These are phyloP conservation scores for Dactylis glomerata DNA, from an alignment of 176 grass and related monocot species.

Conservation along the genomic window DNA sequence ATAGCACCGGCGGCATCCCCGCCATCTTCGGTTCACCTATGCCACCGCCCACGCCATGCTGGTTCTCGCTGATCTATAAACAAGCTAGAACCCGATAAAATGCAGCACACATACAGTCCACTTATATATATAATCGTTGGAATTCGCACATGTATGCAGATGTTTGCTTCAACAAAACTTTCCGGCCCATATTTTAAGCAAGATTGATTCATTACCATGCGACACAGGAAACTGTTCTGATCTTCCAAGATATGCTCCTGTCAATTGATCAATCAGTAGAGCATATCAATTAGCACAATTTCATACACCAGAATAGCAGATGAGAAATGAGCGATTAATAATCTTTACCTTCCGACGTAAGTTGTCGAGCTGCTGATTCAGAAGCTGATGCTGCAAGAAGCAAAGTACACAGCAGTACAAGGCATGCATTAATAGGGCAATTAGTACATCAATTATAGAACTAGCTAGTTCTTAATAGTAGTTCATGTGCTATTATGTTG, in stretches of 20 bases:
- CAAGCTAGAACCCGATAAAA: not conserved
- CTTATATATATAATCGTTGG: not conserved
- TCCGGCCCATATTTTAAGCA: not conserved
- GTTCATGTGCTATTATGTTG: not conserved
- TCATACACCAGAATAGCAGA: not conserved
- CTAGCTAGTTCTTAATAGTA: not conserved
- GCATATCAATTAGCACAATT: not conserved
- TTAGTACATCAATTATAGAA: not conserved
- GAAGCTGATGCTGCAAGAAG: constrained; percentile 62
- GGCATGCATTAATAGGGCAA: not conserved
- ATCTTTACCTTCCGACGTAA: constrained; percentile 66
- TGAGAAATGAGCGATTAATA: not conserved
- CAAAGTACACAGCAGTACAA: not conserved
- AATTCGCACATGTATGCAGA: not conserved
- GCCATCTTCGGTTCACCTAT: constrained; percentile 31
- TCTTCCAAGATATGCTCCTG: constrained; percentile 87
- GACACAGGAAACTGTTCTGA: constrained; percentile 63
- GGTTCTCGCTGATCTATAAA: constrained; percentile 50
- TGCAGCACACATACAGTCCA: not conserved
- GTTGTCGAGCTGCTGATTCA: constrained; percentile 83
- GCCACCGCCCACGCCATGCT: constrained; percentile 22
- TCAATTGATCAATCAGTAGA: not conserved
- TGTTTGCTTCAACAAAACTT: not conserved
- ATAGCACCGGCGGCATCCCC: constrained; percentile 41
- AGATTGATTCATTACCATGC: constrained; percentile 37